Conservation (phyloP, 208 protist genomes). For the Trypanosoma brucei region DNA sequence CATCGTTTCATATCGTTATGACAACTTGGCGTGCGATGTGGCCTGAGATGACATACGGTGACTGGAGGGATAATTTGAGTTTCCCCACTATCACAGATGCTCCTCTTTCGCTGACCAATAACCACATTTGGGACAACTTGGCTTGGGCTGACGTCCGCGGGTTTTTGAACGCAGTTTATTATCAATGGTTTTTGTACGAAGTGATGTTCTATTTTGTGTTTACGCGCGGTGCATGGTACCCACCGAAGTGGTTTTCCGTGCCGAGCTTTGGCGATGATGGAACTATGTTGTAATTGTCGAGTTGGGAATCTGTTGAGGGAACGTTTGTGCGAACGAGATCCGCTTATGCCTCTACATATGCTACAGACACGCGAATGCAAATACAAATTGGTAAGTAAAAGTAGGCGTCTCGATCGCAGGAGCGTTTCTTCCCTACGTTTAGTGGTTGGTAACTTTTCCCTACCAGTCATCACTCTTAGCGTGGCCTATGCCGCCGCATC, state of each 20-base stretch:
- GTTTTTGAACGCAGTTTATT: constrained; percentile 56
- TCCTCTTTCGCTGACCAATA: constrained; percentile 34
- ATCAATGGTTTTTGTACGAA: constrained; percentile 67
- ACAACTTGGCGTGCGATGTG: constrained; percentile 82
- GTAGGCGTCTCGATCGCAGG: no score
- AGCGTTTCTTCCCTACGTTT: no score
- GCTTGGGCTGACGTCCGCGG: constrained; percentile 61
- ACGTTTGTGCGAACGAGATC: no score
- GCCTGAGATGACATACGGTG: constrained; percentile 68
- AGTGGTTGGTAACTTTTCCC: no score
- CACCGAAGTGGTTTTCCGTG: constrained; percentile 59
- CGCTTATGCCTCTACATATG: no score
- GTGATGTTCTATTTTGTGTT: constrained; percentile 83
- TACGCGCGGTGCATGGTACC: constrained; percentile 67
- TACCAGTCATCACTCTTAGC: no score
- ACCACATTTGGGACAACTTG: constrained; percentile 75
- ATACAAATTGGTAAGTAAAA: no score
- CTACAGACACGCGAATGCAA: no score
- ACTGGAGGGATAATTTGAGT: background rate
- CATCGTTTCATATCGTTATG: constrained; percentile 79
- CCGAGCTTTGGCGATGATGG: constrained; percentile 43
- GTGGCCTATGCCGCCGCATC: no score
- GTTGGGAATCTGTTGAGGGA: background rate
- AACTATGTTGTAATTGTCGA: background rate
- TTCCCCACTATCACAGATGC: constrained; percentile 1